phyloP scores from a whole-genome alignment of 1,139 yeast genomes.

The Kodamaea ohmeri region DNA sequence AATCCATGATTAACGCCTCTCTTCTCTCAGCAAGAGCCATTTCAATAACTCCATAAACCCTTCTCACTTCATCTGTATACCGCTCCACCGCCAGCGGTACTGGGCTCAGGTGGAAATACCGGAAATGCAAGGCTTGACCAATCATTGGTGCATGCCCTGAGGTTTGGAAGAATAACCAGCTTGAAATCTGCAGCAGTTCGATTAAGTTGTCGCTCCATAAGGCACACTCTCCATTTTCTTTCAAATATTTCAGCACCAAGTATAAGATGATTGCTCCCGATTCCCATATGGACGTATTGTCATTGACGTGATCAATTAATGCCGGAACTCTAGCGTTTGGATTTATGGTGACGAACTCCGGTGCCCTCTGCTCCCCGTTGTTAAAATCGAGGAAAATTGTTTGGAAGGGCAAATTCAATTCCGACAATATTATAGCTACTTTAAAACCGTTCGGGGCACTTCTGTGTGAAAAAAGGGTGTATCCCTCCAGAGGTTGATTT shows the following conservation, averaged over 20 bases:
- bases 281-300: conserved; percentile 86
- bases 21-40: conserved; percentile 93
- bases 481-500: conserved; percentile 80
- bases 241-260: conserved; percentile 63
- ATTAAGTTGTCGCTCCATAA: conserved; percentile 78
- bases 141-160: conserved; percentile 98
- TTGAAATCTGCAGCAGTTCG: conserved; percentile 82
- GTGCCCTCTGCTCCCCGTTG: conserved; percentile 87
- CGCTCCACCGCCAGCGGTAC: conserved; percentile 89
- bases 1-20: conserved; percentile 86
- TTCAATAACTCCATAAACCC: conserved; percentile 92
- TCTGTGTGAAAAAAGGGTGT: conserved; percentile 82
- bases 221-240: conserved; percentile 68
- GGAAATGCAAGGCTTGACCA: conserved; percentile 93
- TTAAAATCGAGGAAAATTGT: conserved; percentile 88
- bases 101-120: conserved; percentile 84
- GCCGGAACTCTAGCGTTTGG: conserved; percentile 97
- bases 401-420: conserved; percentile 72
- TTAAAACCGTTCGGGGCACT: conserved; percentile 97
- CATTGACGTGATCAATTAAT: conserved; percentile 79
- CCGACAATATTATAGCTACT: conserved; percentile 87
- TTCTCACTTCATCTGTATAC: conserved; percentile 87
- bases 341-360: conserved; percentile 85
- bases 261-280: conserved; percentile 87
- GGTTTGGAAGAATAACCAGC: conserved; percentile 93